These are phyloP conservation scores for Daldinia bambusicola DNA, from an alignment of 495 filamentous ascomycete genomes.

Conservation along the genomic window DNA sequence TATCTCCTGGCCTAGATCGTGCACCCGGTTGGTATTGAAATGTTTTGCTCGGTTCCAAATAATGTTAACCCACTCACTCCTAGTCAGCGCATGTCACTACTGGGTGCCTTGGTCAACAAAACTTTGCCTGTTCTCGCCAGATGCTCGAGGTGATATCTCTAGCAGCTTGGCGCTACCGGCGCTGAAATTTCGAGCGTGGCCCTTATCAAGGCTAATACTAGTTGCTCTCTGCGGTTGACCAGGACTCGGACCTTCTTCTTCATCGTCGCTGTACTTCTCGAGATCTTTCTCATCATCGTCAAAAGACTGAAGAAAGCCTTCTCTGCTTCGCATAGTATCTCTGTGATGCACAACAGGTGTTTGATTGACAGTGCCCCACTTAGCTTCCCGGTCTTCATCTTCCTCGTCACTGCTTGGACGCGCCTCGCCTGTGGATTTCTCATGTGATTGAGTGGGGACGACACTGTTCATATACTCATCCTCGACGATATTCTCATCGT, in stretches of 20 bases:
- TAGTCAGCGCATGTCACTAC: slow-evolving; percentile 27
- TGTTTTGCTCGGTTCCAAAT: slow-evolving; percentile 22
- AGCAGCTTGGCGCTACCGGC: slow-evolving; percentile 77
- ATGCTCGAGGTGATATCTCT: slow-evolving; percentile 66
- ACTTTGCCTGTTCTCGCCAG: slow-evolving; percentile 53
- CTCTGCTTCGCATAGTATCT: slow-evolving; percentile 60
- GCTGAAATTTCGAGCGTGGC: slow-evolving; percentile 75
- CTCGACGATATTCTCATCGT: slow-evolving; percentile 70
- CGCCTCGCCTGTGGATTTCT: slow-evolving; percentile 58
- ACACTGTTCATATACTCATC: slow-evolving; percentile 72
- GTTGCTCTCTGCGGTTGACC: slow-evolving; percentile 66
- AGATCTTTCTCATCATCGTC: slow-evolving; percentile 46
- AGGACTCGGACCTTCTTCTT: slow-evolving; percentile 58
- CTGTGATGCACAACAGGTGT: slow-evolving; percentile 53
- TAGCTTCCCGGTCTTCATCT: slow-evolving; percentile 48
- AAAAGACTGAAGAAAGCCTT: slow-evolving; percentile 69
- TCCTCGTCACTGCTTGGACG: slow-evolving; percentile 60
- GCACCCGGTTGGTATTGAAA: slow-evolving; percentile 11
- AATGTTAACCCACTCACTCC: slow-evolving; percentile 23
- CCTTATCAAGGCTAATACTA: slow-evolving; percentile 70
- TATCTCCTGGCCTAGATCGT: slow-evolving; percentile 38
- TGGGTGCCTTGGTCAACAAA: slow-evolving; percentile 30
- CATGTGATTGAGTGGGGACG: slow-evolving; percentile 58
- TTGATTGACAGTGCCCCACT: slow-evolving; percentile 58
- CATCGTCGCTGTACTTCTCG: slow-evolving; percentile 45